Conservation (phyloP, 441 rosid species). For the Sinapis alba region DNA sequence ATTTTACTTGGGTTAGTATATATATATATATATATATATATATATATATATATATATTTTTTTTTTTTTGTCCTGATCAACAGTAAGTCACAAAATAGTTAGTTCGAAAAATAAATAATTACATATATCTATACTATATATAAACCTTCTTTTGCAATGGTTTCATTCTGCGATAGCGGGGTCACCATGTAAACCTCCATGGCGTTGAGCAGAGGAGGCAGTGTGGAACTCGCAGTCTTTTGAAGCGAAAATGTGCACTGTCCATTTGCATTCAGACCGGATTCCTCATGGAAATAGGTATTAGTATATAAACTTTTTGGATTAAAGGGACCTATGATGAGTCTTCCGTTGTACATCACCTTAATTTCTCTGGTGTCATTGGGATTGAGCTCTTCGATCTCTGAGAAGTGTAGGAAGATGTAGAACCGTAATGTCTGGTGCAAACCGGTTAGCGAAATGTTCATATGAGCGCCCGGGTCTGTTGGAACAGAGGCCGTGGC, state of each 20-base stretch:
- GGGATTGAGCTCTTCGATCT: conserved; percentile 38
- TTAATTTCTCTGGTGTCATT: conserved; percentile 48
- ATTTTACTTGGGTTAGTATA: background rate
- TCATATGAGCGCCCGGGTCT: conserved; percentile 34
- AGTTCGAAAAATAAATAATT: background rate
- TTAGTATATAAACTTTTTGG: conserved; percentile 17
- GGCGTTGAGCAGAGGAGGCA: conserved; percentile 59
- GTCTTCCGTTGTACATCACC: conserved; percentile 40
- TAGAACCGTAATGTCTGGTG: conserved; percentile 25
- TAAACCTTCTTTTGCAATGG: conserved; percentile 46
- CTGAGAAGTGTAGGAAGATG: conserved; percentile 53
- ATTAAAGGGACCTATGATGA: conserved; percentile 42
- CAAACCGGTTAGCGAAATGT: conserved; percentile 3
- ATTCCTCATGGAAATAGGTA: background rate
- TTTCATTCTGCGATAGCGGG: conserved; percentile 32
- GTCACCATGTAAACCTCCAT: conserved; percentile 41
- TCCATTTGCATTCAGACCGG: conserved; percentile 21
- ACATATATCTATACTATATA: too few relatives aligned
- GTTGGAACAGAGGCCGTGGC: conserved; percentile 45
- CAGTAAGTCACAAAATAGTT: background rate
- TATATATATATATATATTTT: too few relatives aligned
- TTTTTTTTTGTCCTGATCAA: background rate
- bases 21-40: too few relatives aligned
- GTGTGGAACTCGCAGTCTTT: conserved; percentile 40
- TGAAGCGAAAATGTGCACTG: conserved; percentile 27